Evolutionary conservation across 225 moss, liverwort and hornwort genomes (phyloP).

Genomic region (Bryoerythrophyllum caledonicum): DNA sequence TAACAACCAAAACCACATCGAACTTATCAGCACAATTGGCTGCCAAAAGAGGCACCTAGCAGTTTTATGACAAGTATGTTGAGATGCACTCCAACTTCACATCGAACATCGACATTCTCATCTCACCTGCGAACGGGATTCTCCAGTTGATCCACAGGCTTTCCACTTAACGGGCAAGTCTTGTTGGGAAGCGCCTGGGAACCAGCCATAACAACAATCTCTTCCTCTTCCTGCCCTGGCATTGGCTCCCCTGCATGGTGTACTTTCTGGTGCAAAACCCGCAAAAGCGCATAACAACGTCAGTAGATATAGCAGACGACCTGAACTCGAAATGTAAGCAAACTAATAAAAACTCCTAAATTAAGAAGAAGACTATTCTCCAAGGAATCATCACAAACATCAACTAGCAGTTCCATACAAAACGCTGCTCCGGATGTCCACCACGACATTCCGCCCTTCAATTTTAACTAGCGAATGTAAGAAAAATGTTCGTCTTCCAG

Average conservation of each 20-base stretch:
- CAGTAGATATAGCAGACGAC: slow-evolving; percentile 6
- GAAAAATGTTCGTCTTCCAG: slow-evolving; percentile 7
- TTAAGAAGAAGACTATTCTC: not conserved
- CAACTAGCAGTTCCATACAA: not conserved
- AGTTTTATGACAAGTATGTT: not conserved
- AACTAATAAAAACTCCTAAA: not conserved
- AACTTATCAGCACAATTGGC: slow-evolving; percentile 15
- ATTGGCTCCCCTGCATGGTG: slow-evolving; percentile 87
- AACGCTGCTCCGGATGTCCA: slow-evolving; percentile 8
- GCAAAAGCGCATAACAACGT: slow-evolving; percentile 3
- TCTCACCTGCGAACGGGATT: slow-evolving; percentile 92
- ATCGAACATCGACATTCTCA: slow-evolving; percentile 4
- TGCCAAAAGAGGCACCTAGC: slow-evolving; percentile 2
- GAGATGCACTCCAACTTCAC: not conserved
- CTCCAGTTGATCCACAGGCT: slow-evolving; percentile 72
- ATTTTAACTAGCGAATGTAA: not conserved
- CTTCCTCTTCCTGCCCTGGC: slow-evolving; percentile 96
- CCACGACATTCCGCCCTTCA: not conserved
- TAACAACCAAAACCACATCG: slow-evolving; percentile 28
- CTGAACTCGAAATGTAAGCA: not conserved
- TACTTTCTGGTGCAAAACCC: slow-evolving; percentile 60
- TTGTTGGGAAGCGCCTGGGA: slow-evolving; percentile 66
- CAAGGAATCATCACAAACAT: not conserved
- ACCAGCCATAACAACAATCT: slow-evolving; percentile 77
- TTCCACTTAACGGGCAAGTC: slow-evolving; percentile 83